Evolutionary conservation across 2,329 filamentous ascomycete genomes (phyloP).

Genomic region (Pseudocercospora musae): DNA sequence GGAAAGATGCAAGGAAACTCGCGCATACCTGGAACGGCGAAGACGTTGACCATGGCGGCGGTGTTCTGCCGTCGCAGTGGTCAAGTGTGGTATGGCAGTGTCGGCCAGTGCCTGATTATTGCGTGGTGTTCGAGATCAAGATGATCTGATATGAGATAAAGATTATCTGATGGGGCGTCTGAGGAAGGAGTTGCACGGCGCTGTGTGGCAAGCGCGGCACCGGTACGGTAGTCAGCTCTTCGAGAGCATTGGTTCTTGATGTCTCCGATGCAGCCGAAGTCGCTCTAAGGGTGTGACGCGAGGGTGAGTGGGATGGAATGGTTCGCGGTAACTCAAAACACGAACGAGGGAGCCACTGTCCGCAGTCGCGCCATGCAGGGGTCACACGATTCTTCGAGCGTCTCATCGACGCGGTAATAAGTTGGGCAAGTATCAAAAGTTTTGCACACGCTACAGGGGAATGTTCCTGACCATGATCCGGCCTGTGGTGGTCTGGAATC

Average conservation of each 20-base stretch:
- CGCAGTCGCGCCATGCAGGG: neutral
- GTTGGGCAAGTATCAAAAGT: neutral
- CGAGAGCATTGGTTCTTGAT: neutral
- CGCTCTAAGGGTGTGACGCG: neutral
- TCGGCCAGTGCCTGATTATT: neutral
- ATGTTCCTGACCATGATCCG: neutral
- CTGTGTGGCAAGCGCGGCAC: neutral
- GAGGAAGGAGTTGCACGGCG: neutral
- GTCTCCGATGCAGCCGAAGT: neutral
- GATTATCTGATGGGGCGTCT: neutral
- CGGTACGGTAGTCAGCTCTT: neutral
- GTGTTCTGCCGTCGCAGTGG: conserved; percentile 1
- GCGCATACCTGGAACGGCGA: conserved; percentile 61
- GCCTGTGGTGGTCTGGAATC: neutral
- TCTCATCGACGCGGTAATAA: neutral
- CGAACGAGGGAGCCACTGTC: neutral
- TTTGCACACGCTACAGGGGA: neutral
- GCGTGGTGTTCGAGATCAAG: neutral
- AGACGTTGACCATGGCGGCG: conserved; percentile 63
- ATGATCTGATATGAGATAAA: conserved; percentile 17
- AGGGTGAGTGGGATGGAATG: neutral
- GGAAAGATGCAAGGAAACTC: neutral
- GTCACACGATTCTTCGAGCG: too few relatives aligned
- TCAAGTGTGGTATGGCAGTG: neutral
- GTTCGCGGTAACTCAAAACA: neutral